These are phyloP conservation scores for Neurospora sp. DNA, from an alignment of 495 filamentous ascomycete genomes.

Conservation along the genomic window DNA sequence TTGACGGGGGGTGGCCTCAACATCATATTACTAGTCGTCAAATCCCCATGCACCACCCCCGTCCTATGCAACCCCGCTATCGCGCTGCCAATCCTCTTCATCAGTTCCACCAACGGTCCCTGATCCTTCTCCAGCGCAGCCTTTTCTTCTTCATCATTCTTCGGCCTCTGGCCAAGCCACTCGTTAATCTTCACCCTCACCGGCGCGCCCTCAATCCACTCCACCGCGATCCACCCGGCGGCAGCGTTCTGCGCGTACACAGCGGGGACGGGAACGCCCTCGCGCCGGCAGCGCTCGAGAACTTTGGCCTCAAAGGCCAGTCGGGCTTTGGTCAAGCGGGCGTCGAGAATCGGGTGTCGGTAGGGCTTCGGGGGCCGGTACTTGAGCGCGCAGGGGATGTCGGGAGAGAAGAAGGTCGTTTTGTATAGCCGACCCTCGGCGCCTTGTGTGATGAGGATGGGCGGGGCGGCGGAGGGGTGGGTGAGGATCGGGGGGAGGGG, in stretches of 20 bases:
- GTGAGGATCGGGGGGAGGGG: conserved; percentile 53
- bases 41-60: conserved; percentile 86
- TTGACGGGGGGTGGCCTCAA: conserved; percentile 35
- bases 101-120: conserved; percentile 38
- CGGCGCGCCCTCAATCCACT: conserved; percentile 74
- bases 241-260: conserved; percentile 68
- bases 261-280: conserved; percentile 69
- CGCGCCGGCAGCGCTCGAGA: conserved; percentile 59
- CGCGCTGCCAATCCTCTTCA: conserved; percentile 60
- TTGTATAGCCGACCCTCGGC: conserved; percentile 92
- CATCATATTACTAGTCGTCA: conserved; percentile 98
- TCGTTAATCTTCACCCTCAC: conserved; percentile 57
- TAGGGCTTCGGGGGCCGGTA: conserved; percentile 88
- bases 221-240: conserved; percentile 74
- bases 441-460: conserved; percentile 71
- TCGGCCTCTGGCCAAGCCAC: conserved; percentile 43
- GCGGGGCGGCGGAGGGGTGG: conserved; percentile 49
- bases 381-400: conserved; percentile 71
- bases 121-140: conserved; percentile 27
- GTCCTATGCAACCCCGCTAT: conserved; percentile 73
- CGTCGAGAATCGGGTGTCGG: conserved; percentile 84
- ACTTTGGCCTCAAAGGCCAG: conserved; percentile 82
- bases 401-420: conserved; percentile 64
- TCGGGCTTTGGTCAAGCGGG: conserved; percentile 73
- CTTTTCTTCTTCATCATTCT: conserved; percentile 25